Evolutionary conservation across 2,329 filamentous ascomycete genomes (phyloP).

Genomic region (Sporothrix mexicana): DNA sequence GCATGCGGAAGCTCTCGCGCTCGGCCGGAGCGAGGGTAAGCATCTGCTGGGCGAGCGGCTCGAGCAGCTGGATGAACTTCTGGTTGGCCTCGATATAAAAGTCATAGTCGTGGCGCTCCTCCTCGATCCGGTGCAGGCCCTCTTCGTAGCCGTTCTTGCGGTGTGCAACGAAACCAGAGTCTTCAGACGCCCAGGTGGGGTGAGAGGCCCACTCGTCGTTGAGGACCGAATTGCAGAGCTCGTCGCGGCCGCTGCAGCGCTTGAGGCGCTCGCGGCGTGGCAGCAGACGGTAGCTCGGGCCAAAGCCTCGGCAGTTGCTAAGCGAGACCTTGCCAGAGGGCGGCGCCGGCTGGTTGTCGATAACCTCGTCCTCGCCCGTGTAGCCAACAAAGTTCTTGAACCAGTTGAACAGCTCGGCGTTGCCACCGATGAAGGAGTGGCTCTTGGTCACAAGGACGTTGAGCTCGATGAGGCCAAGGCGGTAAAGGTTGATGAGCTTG

Average conservation of each 20-base stretch:
- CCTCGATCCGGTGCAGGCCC: constrained; percentile 91
- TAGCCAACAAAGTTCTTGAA: constrained; percentile 85
- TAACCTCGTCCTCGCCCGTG: constrained; percentile 75
- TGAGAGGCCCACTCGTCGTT: constrained; percentile 99
- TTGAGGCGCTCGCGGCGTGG: constrained; percentile 88
- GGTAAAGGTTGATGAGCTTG: constrained; percentile 95
- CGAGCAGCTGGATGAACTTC: constrained; percentile 93
- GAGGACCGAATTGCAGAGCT: constrained; percentile 88
- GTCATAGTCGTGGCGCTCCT: constrained; percentile 98
- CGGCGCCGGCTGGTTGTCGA: constrained; percentile 77
- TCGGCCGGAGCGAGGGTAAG: constrained; percentile 77
- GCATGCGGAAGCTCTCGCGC: constrained; percentile 76
- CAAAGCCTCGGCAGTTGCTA: constrained; percentile 93
- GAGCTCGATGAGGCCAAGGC: constrained; percentile 87
- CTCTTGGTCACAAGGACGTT: constrained; percentile 83
- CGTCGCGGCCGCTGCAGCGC: constrained; percentile 90
- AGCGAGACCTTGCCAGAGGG: constrained; percentile 85
- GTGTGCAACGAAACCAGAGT: constrained; percentile 96
- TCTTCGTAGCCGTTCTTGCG: constrained; percentile 96
- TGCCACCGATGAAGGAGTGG: constrained; percentile 83
- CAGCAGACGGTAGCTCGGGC: constrained; percentile 90
- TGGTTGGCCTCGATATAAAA: constrained; percentile 96
- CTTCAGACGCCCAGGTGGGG: constrained; percentile 97
- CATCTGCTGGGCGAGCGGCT: constrained; percentile 91
- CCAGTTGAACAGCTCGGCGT: constrained; percentile 84